A percentile compares a stretch with the other conserved stretches of the same genome.
These are phyloP conservation scores for Pleurozium schreberi DNA, from an alignment of 225 moss, liverwort and hornwort species.

Conservation along the genomic window DNA sequence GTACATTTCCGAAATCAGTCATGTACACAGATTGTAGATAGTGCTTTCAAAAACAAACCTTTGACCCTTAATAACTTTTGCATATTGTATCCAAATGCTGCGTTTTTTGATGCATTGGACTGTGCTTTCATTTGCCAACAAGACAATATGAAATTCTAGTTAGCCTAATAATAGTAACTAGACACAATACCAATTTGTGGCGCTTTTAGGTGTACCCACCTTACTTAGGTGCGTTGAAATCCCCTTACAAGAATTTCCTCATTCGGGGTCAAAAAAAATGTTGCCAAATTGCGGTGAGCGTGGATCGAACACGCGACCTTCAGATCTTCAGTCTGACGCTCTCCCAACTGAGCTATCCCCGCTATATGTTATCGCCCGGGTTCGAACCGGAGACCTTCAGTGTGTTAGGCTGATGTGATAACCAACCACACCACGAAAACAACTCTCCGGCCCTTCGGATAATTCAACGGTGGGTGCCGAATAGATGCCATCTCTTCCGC, in stretches of 20 bases:
- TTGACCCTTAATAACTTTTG: no score
- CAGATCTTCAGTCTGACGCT: not conserved
- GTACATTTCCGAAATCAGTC: no score
- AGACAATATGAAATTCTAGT: no score
- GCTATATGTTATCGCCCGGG: not conserved
- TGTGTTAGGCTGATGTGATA: constrained; percentile 13
- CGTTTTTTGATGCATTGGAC: no score
- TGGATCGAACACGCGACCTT: not conserved
- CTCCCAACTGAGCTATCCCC: not conserved
- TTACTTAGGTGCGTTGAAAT: not conserved
- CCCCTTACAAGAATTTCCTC: not conserved
- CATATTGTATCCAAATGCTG: no score
- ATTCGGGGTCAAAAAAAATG: no score
- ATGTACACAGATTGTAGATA: no score
- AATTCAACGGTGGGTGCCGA: not conserved
- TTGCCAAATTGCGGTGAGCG: not conserved
- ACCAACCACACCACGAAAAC: constrained; percentile 29
- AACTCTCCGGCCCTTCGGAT: fast-evolving
- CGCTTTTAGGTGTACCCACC: no score
- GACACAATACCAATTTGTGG: no score
- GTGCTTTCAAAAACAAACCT: no score
- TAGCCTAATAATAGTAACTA: no score
- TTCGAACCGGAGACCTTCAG: constrained; percentile 18
- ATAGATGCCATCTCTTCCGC: fast-evolving
- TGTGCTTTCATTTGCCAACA: no score